Conservation (phyloP, 2,329 filamentous ascomycete species). For the Trichophyton equinum region DNA sequence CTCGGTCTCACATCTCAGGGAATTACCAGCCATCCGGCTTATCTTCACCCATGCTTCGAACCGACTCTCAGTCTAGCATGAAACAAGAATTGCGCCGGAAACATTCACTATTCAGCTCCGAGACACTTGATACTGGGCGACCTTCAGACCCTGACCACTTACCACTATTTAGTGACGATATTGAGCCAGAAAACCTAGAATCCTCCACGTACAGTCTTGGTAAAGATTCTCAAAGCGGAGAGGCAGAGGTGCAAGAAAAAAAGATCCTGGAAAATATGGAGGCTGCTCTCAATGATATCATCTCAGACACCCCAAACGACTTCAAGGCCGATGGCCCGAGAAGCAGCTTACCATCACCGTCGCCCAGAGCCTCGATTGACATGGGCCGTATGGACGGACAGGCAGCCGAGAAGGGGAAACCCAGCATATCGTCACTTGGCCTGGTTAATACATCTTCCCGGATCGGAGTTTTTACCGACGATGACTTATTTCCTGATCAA, state of each 20-base stretch:
- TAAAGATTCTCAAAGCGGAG: conserved; percentile 49
- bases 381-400: conserved; percentile 42
- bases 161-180: conserved; percentile 69
- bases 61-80: conserved; percentile 35
- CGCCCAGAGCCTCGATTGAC: conserved; percentile 24
- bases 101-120: conserved; percentile 48
- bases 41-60: conserved; percentile 35
- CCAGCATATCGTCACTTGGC: conserved; percentile 80
- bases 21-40: conserved; percentile 28
- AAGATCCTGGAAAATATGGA: conserved; percentile 88
- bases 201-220: conserved; percentile 72
- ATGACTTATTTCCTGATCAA: conserved; percentile 76
- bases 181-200: conserved; percentile 55
- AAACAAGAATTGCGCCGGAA: conserved; percentile 42
- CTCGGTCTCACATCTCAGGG: conserved; percentile 13
- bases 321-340: conserved; percentile 26
- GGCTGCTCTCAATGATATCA: conserved; percentile 78
- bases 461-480: conserved; percentile 83
- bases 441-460: conserved; percentile 77
- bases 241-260: conserved; percentile 50
- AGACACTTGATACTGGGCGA: conserved; percentile 29
- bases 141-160: conserved; percentile 57
- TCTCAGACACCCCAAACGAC: conserved; percentile 52
- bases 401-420: conserved; percentile 54
- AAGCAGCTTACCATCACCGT: conserved; percentile 34